A percentile compares a stretch with the other conserved stretches of the same genome.
These are phyloP conservation scores for Myxozyma geophila DNA, from an alignment of 805 yeast genomes.

Conservation along the genomic window DNA sequence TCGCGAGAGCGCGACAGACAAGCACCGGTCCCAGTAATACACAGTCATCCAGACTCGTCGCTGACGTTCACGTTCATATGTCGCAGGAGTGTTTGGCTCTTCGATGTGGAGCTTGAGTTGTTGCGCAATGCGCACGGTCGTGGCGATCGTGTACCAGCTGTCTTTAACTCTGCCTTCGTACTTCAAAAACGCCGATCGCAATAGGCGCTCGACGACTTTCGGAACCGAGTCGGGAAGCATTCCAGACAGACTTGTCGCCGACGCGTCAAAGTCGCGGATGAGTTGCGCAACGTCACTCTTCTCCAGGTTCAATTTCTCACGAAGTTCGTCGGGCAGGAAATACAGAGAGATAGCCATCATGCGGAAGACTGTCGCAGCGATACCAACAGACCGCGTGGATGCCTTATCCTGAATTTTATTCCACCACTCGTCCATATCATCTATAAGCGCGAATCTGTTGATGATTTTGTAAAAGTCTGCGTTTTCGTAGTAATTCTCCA, in stretches of 20 bases:
- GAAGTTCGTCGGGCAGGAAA: slow-evolving; percentile 22
- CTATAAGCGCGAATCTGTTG: slow-evolving; percentile 20
- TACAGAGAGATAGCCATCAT: slow-evolving; percentile 25
- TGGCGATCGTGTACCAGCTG: slow-evolving; percentile 26
- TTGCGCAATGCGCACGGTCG: slow-evolving; percentile 29
- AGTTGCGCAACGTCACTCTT: slow-evolving; percentile 9
- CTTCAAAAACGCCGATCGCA: slow-evolving; percentile 23
- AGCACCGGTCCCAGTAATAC: slow-evolving; percentile 31
- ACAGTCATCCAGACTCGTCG: slow-evolving; percentile 34
- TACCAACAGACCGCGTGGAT: not conserved
- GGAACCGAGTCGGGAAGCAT: slow-evolving; percentile 28
- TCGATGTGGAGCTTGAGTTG: slow-evolving; percentile 31
- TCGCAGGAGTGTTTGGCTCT: slow-evolving; percentile 19
- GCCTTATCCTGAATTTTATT: slow-evolving; percentile 2
- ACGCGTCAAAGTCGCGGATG: slow-evolving; percentile 16
- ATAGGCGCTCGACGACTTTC: slow-evolving; percentile 19
- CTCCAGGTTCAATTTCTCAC: slow-evolving; percentile 13
- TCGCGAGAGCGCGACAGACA: slow-evolving; percentile 26
- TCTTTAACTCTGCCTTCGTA: slow-evolving; percentile 28
- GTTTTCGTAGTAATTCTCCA: slow-evolving; percentile 16
- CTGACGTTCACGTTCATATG: slow-evolving; percentile 29
- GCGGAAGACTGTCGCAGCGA: slow-evolving; percentile 19
- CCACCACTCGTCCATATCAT: slow-evolving; percentile 20
- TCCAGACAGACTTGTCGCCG: slow-evolving; percentile 19
- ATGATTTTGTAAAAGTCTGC: slow-evolving; percentile 24